phyloP scores from a whole-genome alignment of 805 yeast genomes.

The Zygotorulaspora sp. region DNA sequence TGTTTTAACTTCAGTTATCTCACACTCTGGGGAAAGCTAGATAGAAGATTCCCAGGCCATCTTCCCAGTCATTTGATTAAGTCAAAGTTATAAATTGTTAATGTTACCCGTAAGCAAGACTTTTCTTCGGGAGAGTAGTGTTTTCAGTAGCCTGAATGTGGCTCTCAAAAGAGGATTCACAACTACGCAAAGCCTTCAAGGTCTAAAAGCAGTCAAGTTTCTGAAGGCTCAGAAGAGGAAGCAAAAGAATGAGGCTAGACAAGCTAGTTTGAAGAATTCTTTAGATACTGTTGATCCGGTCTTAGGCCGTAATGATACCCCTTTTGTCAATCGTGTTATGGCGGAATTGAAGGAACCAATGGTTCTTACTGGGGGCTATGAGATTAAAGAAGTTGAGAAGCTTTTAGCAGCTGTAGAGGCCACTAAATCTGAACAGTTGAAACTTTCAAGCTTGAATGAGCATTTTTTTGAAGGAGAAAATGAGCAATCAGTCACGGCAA shows the following conservation, averaged over 20 bases:
- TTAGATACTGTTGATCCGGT: constrained; percentile 70
- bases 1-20: too few relatives aligned
- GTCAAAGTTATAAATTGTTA: too few relatives aligned
- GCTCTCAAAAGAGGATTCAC: constrained; percentile 11
- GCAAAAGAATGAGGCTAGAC: constrained; percentile 36
- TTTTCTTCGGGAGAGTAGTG: neutral
- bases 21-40: too few relatives aligned
- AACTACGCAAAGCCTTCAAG: constrained; percentile 9
- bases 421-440: constrained; percentile 27
- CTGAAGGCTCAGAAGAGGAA: constrained; percentile 34
- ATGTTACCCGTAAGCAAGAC: neutral
- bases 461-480: constrained; percentile 22
- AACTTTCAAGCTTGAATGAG: constrained; percentile 25
- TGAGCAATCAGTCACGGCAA: constrained; percentile 46
- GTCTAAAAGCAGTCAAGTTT: constrained; percentile 30
- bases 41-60: too few relatives aligned
- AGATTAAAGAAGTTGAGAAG: constrained; percentile 64
- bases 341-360: constrained; percentile 64
- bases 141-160: neutral
- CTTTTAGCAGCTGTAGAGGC: constrained; percentile 54
- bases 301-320: constrained; percentile 61
- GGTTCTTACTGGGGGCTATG: constrained; percentile 56
- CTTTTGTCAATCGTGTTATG: constrained; percentile 63
- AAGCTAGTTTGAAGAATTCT: constrained; percentile 24
- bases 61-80: too few relatives aligned